Evolutionary conservation across 768 basidiomycete genomes (phyloP).

Genomic region (Neoboletus subvelutipes): DNA sequence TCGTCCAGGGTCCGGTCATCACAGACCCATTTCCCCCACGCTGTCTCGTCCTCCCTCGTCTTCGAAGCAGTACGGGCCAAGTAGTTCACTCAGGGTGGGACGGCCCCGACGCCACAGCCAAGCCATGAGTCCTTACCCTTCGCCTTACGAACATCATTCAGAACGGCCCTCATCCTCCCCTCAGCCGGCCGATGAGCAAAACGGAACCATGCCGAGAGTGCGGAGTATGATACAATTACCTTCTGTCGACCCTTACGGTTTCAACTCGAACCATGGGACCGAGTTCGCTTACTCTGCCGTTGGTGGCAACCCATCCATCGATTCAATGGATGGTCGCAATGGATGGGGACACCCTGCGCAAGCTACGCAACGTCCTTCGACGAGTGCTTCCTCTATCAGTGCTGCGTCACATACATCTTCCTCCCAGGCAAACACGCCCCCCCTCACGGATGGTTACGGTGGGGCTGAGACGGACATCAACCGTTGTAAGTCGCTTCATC

Average conservation of each 20-base stretch:
- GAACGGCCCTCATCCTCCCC: constrained; percentile 73
- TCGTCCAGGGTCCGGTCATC: constrained; percentile 72
- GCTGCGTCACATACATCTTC: constrained; percentile 76
- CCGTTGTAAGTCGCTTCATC: constrained; percentile 64
- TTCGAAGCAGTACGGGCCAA: constrained; percentile 51
- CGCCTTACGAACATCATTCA: constrained; percentile 70
- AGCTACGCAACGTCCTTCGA: constrained; percentile 59
- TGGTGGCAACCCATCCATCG: constrained; percentile 41
- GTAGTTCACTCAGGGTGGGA: constrained; percentile 62
- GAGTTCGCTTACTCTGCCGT: constrained; percentile 83
- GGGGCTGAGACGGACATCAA: constrained; percentile 71
- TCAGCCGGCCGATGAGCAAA: constrained; percentile 55
- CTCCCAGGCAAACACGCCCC: constrained; percentile 80
- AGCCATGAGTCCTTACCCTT: constrained; percentile 85
- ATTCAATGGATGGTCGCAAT: constrained; percentile 38
- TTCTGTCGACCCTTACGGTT: constrained; percentile 65
- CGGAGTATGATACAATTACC: constrained; percentile 84
- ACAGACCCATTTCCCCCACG: constrained; percentile 61
- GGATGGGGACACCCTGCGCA: constrained; percentile 43
- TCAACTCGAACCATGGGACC: constrained; percentile 56
- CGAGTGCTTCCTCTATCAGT: constrained; percentile 70
- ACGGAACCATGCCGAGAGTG: constrained; percentile 60
- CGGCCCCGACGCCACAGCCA: constrained; percentile 79
- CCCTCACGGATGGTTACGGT: constrained; percentile 62
- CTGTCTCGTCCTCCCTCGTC: constrained; percentile 69